phyloP scores from a whole-genome alignment of 2,329 filamentous ascomycete species.

The Monilinia vaccinii-corymbosi region DNA sequence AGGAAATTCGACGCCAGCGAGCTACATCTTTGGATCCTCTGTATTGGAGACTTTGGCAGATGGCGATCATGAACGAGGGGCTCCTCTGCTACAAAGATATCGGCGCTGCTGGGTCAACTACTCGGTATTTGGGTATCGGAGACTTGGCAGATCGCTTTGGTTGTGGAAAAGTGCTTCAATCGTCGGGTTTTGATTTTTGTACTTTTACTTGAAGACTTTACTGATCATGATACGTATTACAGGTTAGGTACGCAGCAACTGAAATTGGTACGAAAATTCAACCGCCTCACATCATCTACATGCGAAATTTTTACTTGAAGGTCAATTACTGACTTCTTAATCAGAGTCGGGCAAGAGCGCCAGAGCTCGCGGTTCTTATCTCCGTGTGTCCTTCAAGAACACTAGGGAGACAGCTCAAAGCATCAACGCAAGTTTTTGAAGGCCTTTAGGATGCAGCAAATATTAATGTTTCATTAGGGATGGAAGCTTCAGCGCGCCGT shows the following conservation, averaged over 20 bases:
- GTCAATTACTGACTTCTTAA: not conserved
- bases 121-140: not conserved
- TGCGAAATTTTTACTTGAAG: slow-evolving; percentile 55
- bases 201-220: not conserved
- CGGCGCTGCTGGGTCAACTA: not conserved
- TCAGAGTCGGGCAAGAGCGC: slow-evolving; percentile 65
- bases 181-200: not conserved
- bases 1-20: not conserved
- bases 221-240: not conserved
- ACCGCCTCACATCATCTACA: no score
- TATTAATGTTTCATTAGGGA: not conserved
- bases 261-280: slow-evolving; percentile 5
- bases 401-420: slow-evolving; percentile 98
- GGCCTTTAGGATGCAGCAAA: not conserved
- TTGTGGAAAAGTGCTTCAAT: not conserved
- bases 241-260: slow-evolving; percentile 89
- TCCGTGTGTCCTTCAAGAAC: slow-evolving; percentile 94
- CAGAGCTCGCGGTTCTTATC: slow-evolving; percentile 96
- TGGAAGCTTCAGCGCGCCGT: slow-evolving; percentile 39
- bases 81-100: not conserved
- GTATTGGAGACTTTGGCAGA: not conserved
- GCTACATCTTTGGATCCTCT: not conserved
- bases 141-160: not conserved
- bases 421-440: slow-evolving; percentile 54
- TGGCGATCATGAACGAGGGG: not conserved